Conservation (phyloP, 495 filamentous ascomycete species). For the Xylaria cubensis region DNA sequence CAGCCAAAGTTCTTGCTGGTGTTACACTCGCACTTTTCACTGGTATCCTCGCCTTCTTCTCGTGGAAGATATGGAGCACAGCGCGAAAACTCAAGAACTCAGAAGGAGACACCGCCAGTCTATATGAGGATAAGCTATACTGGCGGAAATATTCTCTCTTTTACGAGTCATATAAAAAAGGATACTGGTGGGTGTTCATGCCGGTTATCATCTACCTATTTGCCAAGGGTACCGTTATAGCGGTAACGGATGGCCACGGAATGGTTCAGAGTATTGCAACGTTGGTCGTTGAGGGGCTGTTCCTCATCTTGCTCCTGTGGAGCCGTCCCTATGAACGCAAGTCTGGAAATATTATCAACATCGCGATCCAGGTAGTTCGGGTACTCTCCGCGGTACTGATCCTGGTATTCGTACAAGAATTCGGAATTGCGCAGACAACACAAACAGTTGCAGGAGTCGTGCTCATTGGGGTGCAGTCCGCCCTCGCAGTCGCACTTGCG, state of each 20-base stretch:
- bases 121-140: conserved; percentile 88
- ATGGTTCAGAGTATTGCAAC: conserved; percentile 79
- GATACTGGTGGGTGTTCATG: conserved; percentile 97
- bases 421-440: conserved; percentile 90
- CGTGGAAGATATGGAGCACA: conserved; percentile 77
- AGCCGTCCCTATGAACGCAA: conserved; percentile 83
- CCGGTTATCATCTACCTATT: conserved; percentile 93
- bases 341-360: conserved; percentile 91
- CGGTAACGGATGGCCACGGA: conserved; percentile 85
- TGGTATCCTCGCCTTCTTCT: conserved; percentile 76
- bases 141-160: conserved; percentile 97
- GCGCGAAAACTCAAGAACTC: conserved; percentile 74
- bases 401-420: conserved; percentile 90
- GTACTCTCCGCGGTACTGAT: conserved; percentile 89
- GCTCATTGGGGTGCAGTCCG: conserved; percentile 86
- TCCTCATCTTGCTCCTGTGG: conserved; percentile 77
- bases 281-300: conserved; percentile 78
- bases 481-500: conserved; percentile 81
- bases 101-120: conserved; percentile 73
- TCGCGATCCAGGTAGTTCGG: conserved; percentile 91
- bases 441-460: conserved; percentile 90
- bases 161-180: conserved; percentile 92
- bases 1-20: conserved; percentile 82
- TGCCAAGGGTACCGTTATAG: conserved; percentile 85
- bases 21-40: conserved; percentile 85